Percentiles rank a stretch among this genome's conserved stretches.
Conservation (phyloP, 129 eudicot genomes). For the Flaveria trinervia region DNA sequence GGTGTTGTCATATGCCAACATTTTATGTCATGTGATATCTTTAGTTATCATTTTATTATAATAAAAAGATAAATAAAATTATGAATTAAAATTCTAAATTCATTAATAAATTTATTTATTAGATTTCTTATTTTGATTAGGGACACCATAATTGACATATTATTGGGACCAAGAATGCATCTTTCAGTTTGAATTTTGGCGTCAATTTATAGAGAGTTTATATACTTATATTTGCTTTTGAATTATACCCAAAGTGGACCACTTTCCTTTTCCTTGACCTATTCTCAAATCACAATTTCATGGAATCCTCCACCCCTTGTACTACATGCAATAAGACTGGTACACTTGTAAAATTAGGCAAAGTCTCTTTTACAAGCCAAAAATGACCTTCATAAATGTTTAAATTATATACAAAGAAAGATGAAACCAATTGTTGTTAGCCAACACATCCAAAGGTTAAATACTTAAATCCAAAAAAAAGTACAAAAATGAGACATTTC, state of each 20-base stretch:
- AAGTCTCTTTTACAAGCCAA: constrained; percentile 1
- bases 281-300: constrained; percentile 19
- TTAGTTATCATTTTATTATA: too few relatives aligned
- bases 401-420: background rate
- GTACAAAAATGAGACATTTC: background rate
- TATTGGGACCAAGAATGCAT: constrained; percentile 32
- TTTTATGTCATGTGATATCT: too few relatives aligned
- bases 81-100: background rate
- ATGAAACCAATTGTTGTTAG: background rate
- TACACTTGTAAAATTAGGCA: constrained; percentile 9
- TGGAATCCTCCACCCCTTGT: constrained; percentile 1
- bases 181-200: constrained; percentile 19
- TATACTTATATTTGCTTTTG: constrained; percentile 18
- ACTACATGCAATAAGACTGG: constrained; percentile 10
- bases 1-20: too few relatives aligned
- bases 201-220: background rate
- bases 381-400: background rate
- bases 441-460: background rate
- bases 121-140: constrained; percentile 4
- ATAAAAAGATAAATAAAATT: background rate
- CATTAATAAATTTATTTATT: too few relatives aligned
- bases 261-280: constrained; percentile 10
- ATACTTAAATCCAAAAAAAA: constrained; percentile 11
- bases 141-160: constrained; percentile 34
- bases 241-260: constrained; percentile 30